Conservation (phyloP, 768 basidiomycete species). For the Podaxis rugospora region DNA sequence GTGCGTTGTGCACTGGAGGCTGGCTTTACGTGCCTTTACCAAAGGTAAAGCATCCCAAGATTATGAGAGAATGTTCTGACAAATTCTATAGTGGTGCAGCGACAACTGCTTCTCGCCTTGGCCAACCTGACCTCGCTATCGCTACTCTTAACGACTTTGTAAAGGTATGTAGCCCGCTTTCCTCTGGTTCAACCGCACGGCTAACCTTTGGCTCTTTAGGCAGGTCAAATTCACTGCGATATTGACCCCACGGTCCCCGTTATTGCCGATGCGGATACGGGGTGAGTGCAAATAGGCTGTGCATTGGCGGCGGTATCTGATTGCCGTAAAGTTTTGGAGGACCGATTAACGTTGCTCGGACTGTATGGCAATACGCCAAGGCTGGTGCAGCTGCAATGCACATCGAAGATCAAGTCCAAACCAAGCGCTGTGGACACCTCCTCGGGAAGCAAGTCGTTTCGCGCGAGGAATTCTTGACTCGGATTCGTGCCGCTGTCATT, state of each 20-base stretch:
- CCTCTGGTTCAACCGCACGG: not conserved
- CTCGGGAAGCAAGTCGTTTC: constrained; percentile 82
- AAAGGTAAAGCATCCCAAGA: constrained; percentile 40
- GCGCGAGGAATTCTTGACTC: constrained; percentile 68
- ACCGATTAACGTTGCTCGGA: constrained; percentile 70
- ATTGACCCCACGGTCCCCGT: constrained; percentile 62
- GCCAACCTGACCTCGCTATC: constrained; percentile 76
- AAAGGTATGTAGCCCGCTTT: constrained; percentile 30
- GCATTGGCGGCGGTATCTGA: not conserved
- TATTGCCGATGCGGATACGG: constrained; percentile 79
- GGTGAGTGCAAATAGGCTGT: constrained; percentile 31
- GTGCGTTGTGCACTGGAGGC: constrained; percentile 78
- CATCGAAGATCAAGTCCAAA: constrained; percentile 82
- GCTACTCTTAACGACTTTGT: constrained; percentile 78
- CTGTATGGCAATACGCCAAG: constrained; percentile 63
- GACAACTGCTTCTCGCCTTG: constrained; percentile 74
- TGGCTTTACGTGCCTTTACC: constrained; percentile 74
- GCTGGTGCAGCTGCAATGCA: constrained; percentile 73
- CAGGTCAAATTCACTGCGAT: constrained; percentile 67
- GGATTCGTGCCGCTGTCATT: constrained; percentile 73
- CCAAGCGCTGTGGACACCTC: constrained; percentile 76
- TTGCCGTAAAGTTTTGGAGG: constrained; percentile 52
- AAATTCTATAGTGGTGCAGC: constrained; percentile 54
- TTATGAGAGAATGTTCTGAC: not conserved
- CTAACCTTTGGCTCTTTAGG: constrained; percentile 25